Evolutionary conservation across 805 yeast species (phyloP).

Genomic region (Candida silvatica): DNA sequence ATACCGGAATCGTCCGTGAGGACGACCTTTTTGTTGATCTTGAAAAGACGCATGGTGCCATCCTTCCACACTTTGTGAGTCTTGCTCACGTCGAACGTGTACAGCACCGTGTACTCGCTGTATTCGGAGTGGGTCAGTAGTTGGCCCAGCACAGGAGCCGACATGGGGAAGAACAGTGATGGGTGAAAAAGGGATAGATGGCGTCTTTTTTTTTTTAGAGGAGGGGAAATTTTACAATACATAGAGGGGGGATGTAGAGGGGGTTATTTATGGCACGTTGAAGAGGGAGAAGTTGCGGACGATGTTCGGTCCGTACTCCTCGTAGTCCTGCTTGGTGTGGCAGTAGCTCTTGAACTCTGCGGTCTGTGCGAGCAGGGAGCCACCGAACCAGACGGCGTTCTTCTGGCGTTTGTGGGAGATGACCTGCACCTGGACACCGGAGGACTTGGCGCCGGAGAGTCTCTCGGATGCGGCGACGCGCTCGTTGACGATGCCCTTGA

Average conservation of each 20-base stretch:
- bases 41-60: slow-evolving; percentile 36
- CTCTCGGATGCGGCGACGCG: slow-evolving; percentile 79
- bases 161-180: background rate
- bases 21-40: slow-evolving; percentile 39
- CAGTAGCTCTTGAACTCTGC: slow-evolving; percentile 94
- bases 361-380: slow-evolving; percentile 93
- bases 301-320: slow-evolving; percentile 95
- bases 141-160: background rate
- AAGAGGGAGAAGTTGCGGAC: slow-evolving; percentile 95
- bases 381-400: slow-evolving; percentile 99
- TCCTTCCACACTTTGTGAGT: slow-evolving; percentile 45
- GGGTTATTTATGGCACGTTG: slow-evolving; percentile 52
- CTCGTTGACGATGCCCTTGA: slow-evolving; percentile 78
- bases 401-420: slow-evolving; percentile 95
- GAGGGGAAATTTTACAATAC: no score
- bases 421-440: slow-evolving; percentile 96
- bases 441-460: slow-evolving; percentile 65
- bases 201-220: background rate
- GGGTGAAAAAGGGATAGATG: background rate
- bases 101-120: slow-evolving; percentile 38
- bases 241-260: background rate
- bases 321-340: slow-evolving; percentile 95
- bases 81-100: slow-evolving; percentile 35
- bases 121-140: slow-evolving; percentile 29
- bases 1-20: slow-evolving; percentile 26